Percentiles rank a stretch among this genome's conserved stretches.
These are phyloP conservation scores for Coriolopsis trogii DNA, from an alignment of 1,284 basidiomycete species.

Conservation along the genomic window DNA sequence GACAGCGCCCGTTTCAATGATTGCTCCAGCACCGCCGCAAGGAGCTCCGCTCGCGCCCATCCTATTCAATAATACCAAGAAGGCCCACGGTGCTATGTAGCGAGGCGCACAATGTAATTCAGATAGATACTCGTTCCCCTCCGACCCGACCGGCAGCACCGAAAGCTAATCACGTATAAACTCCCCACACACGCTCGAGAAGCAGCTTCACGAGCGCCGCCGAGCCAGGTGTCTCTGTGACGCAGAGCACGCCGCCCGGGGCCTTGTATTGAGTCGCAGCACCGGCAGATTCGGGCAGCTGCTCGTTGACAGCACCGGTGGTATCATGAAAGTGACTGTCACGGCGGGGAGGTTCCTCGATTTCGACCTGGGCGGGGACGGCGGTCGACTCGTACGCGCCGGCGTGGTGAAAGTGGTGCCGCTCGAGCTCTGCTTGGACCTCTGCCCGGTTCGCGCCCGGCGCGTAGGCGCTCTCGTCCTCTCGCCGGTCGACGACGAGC, in stretches of 20 bases:
- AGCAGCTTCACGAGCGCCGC: slow-evolving; percentile 50
- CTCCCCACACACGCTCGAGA: slow-evolving; percentile 61
- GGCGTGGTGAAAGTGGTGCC: slow-evolving; percentile 35
- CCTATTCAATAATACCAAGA: too few species aligned
- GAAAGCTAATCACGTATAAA: slow-evolving; percentile 20
- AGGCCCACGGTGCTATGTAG: too few species aligned
- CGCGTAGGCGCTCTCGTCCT: slow-evolving; percentile 59
- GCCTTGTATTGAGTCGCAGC: not conserved
- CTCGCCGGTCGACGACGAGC: slow-evolving; percentile 71
- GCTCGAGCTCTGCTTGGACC: slow-evolving; percentile 56
- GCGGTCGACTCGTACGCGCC: slow-evolving; percentile 50
- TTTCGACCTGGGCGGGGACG: slow-evolving; percentile 55
- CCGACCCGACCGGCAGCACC: slow-evolving; percentile 20
- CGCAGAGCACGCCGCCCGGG: slow-evolving; percentile 51
- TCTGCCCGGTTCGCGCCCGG: slow-evolving; percentile 64
- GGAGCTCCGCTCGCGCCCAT: too few species aligned
- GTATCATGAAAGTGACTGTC: not conserved
- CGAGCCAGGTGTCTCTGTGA: slow-evolving; percentile 62
- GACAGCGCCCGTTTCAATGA: too few species aligned
- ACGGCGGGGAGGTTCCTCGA: slow-evolving; percentile 36
- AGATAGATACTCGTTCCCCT: slow-evolving; percentile 2
- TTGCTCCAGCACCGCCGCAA: too few species aligned
- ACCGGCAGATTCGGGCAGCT: not conserved
- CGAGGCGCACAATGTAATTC: slow-evolving; percentile 2
- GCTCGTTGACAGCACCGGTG: not conserved